phyloP scores from a whole-genome alignment of 176 grass and related monocot genomes.

The Areca catechu region DNA sequence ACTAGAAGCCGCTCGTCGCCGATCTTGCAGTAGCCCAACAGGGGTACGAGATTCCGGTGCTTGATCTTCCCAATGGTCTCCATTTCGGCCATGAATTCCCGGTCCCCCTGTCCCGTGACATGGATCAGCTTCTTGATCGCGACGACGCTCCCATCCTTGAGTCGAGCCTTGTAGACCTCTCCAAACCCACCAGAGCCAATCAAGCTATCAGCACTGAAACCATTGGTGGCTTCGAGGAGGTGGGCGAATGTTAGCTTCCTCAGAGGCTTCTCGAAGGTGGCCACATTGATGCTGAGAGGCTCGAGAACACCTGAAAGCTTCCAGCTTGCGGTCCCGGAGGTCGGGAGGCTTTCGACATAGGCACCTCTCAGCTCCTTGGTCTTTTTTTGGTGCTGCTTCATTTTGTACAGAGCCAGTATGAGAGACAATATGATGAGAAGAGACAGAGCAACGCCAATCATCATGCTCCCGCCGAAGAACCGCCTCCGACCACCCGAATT shows the following conservation, averaged over 20 bases:
- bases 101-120: slow-evolving; percentile 81
- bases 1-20: slow-evolving; percentile 88
- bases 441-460: slow-evolving; percentile 58
- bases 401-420: slow-evolving; percentile 56
- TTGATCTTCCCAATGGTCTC: slow-evolving; percentile 99
- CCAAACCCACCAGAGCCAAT: slow-evolving; percentile 87
- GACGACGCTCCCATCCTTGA: slow-evolving; percentile 67
- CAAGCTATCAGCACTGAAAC: slow-evolving; percentile 73
- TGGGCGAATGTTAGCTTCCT: slow-evolving; percentile 89
- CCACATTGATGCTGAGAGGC: slow-evolving; percentile 90
- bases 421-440: slow-evolving; percentile 48
- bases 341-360: slow-evolving; percentile 74
- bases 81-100: slow-evolving; percentile 95
- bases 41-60: slow-evolving; percentile 85
- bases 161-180: slow-evolving; percentile 89
- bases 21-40: slow-evolving; percentile 92
- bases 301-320: slow-evolving; percentile 68
- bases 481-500: slow-evolving; percentile 23
- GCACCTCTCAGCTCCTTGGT: slow-evolving; percentile 31
- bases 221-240: slow-evolving; percentile 92
- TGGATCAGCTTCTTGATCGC: slow-evolving; percentile 98
- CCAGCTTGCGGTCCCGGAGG: slow-evolving; percentile 54
- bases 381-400: slow-evolving; percentile 66
- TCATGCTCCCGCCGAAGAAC: slow-evolving; percentile 40
- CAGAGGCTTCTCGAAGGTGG: slow-evolving; percentile 84